Evolutionary conservation across 2,329 filamentous ascomycete species (phyloP).

Genomic region (Orbilia javanica): DNA sequence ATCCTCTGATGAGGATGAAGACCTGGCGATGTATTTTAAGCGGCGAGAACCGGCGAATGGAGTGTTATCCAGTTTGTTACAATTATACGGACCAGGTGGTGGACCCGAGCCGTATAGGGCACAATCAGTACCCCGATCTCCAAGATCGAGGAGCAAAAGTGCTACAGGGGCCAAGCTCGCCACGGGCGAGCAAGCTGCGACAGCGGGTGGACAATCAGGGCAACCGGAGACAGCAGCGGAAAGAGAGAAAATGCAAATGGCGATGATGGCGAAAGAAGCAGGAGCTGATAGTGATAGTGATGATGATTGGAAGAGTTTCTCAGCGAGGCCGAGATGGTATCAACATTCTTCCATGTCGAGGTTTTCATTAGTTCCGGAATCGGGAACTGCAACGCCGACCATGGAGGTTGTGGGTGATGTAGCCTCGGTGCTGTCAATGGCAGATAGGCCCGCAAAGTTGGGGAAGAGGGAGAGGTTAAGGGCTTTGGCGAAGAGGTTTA

Average conservation of each 20-base stretch:
- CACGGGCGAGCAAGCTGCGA: background rate
- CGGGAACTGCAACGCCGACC: constrained; percentile 39
- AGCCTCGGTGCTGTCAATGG: constrained; percentile 32
- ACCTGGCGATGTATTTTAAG: constrained; percentile 44
- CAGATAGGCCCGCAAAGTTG: constrained; percentile 29
- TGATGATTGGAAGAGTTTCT: constrained; percentile 55
- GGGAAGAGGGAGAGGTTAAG: constrained; percentile 50
- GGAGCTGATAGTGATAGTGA: constrained; percentile 14
- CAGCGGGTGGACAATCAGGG: constrained; percentile 4
- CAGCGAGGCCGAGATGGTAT: constrained; percentile 53
- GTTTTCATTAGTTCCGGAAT: constrained; percentile 24
- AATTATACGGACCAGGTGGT: constrained; percentile 46
- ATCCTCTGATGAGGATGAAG: constrained; percentile 50
- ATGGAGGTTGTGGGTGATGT: constrained; percentile 51
- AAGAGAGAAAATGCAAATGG: constrained; percentile 28
- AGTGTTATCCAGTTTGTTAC: constrained; percentile 53
- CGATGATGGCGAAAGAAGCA: constrained; percentile 19
- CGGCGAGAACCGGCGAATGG: constrained; percentile 49
- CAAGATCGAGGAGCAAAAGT: constrained; percentile 44
- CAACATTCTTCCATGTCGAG: constrained; percentile 54
- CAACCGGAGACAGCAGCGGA: constrained; percentile 7
- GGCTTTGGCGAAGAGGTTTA: constrained; percentile 38
- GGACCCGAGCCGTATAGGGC: constrained; percentile 22
- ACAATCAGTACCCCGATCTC: constrained; percentile 31
- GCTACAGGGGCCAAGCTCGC: background rate